A percentile compares a stretch with the other conserved stretches of the same genome.
Conservation (phyloP, 2,329 filamentous ascomycete genomes). For the Aspergillus luchuensis region DNA sequence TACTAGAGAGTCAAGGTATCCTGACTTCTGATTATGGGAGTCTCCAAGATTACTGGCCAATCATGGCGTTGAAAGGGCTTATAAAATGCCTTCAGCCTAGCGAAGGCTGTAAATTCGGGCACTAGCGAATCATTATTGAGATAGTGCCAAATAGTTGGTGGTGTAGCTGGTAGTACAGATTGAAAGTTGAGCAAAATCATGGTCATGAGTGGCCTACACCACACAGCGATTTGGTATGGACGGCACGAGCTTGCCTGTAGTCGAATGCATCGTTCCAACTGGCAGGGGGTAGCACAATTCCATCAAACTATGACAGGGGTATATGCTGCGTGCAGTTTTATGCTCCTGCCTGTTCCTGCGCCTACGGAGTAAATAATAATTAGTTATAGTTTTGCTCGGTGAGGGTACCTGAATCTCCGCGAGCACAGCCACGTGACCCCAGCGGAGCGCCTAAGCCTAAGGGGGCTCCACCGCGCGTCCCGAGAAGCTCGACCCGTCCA, state of each 20-base stretch:
- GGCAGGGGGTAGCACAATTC: neutral
- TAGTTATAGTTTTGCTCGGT: too few relatives aligned
- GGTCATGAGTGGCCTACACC: neutral
- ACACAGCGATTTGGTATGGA: neutral
- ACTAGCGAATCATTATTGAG: neutral
- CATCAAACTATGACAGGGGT: too few relatives aligned
- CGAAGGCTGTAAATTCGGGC: neutral
- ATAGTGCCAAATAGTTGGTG: conserved; percentile 1
- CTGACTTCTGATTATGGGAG: too few relatives aligned
- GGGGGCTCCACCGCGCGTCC: conserved; percentile 12
- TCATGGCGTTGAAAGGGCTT: neutral
- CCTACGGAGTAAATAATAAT: neutral
- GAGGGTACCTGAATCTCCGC: neutral
- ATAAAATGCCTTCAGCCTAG: neutral
- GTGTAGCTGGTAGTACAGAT: neutral
- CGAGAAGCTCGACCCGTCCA: conserved; percentile 6
- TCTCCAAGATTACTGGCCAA: neutral
- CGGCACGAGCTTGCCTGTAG: neutral
- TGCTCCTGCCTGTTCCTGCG: neutral
- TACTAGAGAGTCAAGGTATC: too few relatives aligned
- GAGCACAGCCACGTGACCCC: neutral
- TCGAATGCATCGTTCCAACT: neutral
- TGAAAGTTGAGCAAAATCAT: neutral
- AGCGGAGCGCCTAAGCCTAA: conserved; percentile 2
- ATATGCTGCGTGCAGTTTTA: neutral